These are phyloP conservation scores for Chiua virens DNA, from an alignment of 768 basidiomycete genomes.

Conservation along the genomic window DNA sequence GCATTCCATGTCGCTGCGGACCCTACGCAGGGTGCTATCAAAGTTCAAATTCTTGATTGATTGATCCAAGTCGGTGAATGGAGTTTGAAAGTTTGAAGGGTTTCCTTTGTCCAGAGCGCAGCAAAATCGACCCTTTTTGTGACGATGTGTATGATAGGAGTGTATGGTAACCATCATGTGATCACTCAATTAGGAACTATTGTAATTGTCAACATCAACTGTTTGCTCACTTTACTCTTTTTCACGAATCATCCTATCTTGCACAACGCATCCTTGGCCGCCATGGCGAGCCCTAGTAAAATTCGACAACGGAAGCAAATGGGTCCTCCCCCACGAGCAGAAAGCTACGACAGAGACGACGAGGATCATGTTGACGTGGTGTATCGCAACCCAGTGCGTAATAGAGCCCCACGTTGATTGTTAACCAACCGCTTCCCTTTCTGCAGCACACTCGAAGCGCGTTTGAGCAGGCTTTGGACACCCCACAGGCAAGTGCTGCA, in stretches of 20 bases:
- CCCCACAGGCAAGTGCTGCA: constrained; percentile 57
- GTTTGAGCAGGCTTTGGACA: constrained; percentile 63
- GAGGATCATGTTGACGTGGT: constrained; percentile 53
- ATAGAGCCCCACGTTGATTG: background rate
- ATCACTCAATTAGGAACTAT: constrained; percentile 6
- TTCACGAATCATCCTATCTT: constrained; percentile 3
- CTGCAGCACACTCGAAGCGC: constrained; percentile 58
- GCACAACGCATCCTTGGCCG: constrained; percentile 6
- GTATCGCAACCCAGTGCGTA: constrained; percentile 49
- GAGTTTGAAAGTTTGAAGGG: no score
- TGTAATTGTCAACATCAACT: background rate
- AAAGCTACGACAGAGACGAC: constrained; percentile 39
- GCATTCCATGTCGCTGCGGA: constrained; percentile 82
- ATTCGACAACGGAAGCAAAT: constrained; percentile 30
- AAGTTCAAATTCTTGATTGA: constrained; percentile 63
- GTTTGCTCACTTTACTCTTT: background rate
- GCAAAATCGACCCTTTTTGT: no score
- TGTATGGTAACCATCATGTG: constrained; percentile 23
- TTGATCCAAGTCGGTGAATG: background rate
- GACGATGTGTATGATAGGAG: no score
- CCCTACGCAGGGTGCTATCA: constrained; percentile 64
- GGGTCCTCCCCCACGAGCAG: constrained; percentile 14
- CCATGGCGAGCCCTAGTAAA: constrained; percentile 34
- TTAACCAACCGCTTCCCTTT: constrained; percentile 12
- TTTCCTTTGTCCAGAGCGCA: no score